These are phyloP conservation scores for Plantago ovata DNA, from an alignment of 257 asterid species.

Conservation along the genomic window DNA sequence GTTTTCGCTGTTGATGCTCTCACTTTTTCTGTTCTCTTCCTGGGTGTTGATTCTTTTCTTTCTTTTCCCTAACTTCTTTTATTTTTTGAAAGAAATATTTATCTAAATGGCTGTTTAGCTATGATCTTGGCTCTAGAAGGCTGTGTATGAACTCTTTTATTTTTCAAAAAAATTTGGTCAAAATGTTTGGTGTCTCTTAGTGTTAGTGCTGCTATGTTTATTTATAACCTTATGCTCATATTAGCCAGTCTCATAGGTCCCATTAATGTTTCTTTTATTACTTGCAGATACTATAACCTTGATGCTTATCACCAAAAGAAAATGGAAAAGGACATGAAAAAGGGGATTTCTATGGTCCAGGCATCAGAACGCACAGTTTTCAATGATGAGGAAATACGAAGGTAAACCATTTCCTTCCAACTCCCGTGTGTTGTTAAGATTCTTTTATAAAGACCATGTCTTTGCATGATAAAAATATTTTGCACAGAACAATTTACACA, in stretches of 20 bases:
- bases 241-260: constrained; percentile 1
- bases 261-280: constrained; percentile 15
- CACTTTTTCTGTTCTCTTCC: background rate
- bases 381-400: constrained; percentile 87
- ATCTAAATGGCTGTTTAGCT: background rate
- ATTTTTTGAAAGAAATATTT: no score
- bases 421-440: background rate
- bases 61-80: background rate
- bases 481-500: no score
- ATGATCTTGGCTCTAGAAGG: background rate
- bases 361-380: constrained; percentile 76
- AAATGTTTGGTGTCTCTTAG: background rate
- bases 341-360: constrained; percentile 47
- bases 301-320: constrained; percentile 63
- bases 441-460: background rate
- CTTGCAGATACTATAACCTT: constrained; percentile 76
- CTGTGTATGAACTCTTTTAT: background rate
- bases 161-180: background rate
- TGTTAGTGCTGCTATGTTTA: background rate
- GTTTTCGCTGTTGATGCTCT: constrained; percentile 6
- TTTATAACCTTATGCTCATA: background rate
- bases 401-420: constrained; percentile 34
- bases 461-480: background rate
- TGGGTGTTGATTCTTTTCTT: background rate
- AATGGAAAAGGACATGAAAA: constrained; percentile 69